Evolutionary conservation across 768 basidiomycete genomes (phyloP).

Genomic region (Mycena latifolia): DNA sequence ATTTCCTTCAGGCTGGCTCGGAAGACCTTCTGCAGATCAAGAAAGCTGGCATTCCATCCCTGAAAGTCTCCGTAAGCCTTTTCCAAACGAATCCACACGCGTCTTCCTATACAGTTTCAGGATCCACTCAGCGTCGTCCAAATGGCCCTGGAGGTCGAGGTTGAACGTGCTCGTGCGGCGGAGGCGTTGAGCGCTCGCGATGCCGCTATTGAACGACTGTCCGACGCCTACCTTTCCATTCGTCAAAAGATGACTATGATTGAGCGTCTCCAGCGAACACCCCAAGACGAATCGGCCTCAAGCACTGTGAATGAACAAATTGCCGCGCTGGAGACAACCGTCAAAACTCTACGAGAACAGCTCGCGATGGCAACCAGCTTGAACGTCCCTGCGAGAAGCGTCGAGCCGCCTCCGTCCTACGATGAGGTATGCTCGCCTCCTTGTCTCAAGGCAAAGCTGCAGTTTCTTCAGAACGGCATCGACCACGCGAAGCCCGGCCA

Average conservation of each 20-base stretch:
- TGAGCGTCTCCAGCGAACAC: constrained; percentile 58
- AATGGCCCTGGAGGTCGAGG: constrained; percentile 66
- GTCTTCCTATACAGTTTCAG: constrained; percentile 41
- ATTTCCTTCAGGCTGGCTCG: constrained; percentile 10
- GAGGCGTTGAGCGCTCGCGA: constrained; percentile 77
- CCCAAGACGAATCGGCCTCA: constrained; percentile 43
- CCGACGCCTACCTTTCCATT: constrained; percentile 70
- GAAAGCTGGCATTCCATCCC: constrained; percentile 21
- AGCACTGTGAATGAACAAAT: constrained; percentile 52
- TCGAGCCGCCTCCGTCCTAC: constrained; percentile 51
- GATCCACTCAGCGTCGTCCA: constrained; percentile 63
- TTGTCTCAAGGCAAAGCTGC: neutral
- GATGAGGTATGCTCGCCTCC: constrained; percentile 28
- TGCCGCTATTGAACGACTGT: constrained; percentile 66
- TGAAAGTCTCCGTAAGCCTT: constrained; percentile 25
- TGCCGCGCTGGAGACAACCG: constrained; percentile 49
- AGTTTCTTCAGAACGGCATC: constrained; percentile 30
- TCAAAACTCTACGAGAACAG: constrained; percentile 54
- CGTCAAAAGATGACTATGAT: constrained; percentile 70
- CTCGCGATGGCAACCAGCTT: constrained; percentile 47
- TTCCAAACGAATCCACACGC: neutral
- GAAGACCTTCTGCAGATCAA: constrained; percentile 29
- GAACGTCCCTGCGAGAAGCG: constrained; percentile 36
- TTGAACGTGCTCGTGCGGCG: constrained; percentile 62
- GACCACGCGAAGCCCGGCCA: constrained; percentile 29